A percentile compares a stretch with the other conserved stretches of the same genome.
Evolutionary conservation across 2,329 filamentous ascomycete species (phyloP).

Genomic region (Botryosphaeria dothidea): DNA sequence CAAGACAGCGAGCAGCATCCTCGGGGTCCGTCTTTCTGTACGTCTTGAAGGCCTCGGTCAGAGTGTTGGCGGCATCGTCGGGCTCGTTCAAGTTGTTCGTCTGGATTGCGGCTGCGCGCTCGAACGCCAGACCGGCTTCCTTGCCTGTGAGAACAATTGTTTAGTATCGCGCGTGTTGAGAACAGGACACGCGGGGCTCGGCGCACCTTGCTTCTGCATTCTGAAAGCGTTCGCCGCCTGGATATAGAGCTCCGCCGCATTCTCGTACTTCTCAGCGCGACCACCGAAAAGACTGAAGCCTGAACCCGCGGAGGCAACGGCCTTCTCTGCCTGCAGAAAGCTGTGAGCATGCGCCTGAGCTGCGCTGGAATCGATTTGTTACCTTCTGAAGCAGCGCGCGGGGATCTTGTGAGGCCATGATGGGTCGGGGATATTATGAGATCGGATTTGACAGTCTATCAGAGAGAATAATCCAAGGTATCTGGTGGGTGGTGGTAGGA

Average conservation of each 20-base stretch:
- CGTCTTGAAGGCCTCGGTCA: constrained; percentile 85
- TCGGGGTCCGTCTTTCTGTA: constrained; percentile 84
- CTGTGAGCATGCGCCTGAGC: constrained; percentile 23
- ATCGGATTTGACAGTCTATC: neutral
- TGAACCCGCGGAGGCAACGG: constrained; percentile 68
- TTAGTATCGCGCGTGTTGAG: neutral
- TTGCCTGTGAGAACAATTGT: constrained; percentile 56
- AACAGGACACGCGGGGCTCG: neutral
- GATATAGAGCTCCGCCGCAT: constrained; percentile 82
- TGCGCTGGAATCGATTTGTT: constrained; percentile 19
- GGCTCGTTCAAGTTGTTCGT: constrained; percentile 81
- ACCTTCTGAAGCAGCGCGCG: constrained; percentile 79
- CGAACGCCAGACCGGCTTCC: constrained; percentile 84
- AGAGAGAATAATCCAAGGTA: neutral
- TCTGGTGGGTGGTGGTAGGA: neutral
- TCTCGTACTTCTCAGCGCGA: constrained; percentile 83
- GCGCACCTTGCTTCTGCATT: constrained; percentile 77
- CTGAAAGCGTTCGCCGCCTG: constrained; percentile 91
- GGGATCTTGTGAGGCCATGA: constrained; percentile 71
- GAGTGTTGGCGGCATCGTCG: constrained; percentile 86
- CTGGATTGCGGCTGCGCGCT: constrained; percentile 80
- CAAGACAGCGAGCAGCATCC: constrained; percentile 61
- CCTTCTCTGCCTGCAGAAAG: constrained; percentile 76
- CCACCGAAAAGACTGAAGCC: constrained; percentile 92
- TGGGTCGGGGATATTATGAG: neutral